Conservation (phyloP, 768 basidiomycete species). For the Boletus vermiculosoides region DNA sequence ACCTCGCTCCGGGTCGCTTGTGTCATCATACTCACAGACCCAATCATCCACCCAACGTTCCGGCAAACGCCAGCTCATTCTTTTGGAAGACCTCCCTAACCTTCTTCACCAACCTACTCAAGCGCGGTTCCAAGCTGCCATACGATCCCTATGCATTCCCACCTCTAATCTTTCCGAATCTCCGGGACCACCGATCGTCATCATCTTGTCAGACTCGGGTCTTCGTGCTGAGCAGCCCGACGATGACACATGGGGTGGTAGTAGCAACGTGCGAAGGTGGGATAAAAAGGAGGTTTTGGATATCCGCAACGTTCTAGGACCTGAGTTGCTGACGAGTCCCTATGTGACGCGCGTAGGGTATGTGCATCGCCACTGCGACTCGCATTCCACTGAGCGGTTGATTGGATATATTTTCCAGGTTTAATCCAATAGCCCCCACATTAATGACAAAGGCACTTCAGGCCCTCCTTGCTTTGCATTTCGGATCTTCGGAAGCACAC, state of each 20-base stretch:
- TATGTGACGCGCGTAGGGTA: conserved; percentile 82
- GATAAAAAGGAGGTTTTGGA: conserved; percentile 58
- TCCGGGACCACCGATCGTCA: conserved; percentile 60
- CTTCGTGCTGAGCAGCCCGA: conserved; percentile 62
- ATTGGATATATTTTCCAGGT: conserved; percentile 45
- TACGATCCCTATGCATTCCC: conserved; percentile 51
- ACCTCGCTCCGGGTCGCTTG: conserved; percentile 3
- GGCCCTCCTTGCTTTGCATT: conserved; percentile 50
- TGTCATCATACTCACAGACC: conserved; percentile 1
- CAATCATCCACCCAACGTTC: conserved; percentile 1
- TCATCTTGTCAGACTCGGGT: conserved; percentile 83
- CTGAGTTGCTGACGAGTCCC: conserved; percentile 64
- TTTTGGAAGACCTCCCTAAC: conserved; percentile 91
- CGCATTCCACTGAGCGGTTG: not conserved
- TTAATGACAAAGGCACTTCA: conserved; percentile 79
- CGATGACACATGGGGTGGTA: conserved; percentile 47
- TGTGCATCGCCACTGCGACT: conserved; percentile 21
- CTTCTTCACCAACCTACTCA: conserved; percentile 72
- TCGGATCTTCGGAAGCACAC: conserved; percentile 30
- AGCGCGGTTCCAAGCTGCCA: conserved; percentile 66
- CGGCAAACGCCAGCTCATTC: conserved; percentile 56
- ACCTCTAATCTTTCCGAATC: conserved; percentile 20
- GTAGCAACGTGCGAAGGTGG: conserved; percentile 42
- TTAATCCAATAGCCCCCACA: conserved; percentile 90
- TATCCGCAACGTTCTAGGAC: conserved; percentile 67